Evolutionary conservation across 225 moss, liverwort and hornwort species (phyloP).

Genomic region (Anthoceros angustus): DNA sequence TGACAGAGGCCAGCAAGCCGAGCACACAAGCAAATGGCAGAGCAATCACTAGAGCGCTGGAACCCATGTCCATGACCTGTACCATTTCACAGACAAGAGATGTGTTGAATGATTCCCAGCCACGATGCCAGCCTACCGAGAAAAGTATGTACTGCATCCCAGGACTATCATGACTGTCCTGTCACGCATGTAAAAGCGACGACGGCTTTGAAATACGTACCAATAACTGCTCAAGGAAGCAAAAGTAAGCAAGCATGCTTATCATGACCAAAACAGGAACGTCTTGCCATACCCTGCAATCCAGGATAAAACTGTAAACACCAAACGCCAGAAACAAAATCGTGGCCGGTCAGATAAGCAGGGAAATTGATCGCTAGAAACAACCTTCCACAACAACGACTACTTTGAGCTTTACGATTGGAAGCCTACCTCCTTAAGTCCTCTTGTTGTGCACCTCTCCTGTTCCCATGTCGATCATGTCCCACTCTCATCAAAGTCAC

Average conservation of each 20-base stretch:
- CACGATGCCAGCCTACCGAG: background rate
- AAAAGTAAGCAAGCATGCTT: conserved; percentile 42
- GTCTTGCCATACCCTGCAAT: conserved; percentile 28
- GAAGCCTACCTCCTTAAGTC: background rate
- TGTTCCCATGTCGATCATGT: background rate
- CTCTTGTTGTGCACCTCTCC: background rate
- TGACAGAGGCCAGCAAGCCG: conserved; percentile 8
- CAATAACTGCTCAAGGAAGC: conserved; percentile 49
- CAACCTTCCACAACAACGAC: too few species aligned
- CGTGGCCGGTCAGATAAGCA: conserved; percentile 4
- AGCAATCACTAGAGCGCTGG: conserved; percentile 8
- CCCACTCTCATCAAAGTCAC: conserved; percentile 27
- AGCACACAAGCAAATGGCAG: conserved; percentile 12
- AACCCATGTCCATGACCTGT: conserved; percentile 11
- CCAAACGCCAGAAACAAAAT: conserved; percentile 7
- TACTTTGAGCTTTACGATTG: too few species aligned
- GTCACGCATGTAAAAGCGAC: too few species aligned
- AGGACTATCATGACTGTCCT: too few species aligned
- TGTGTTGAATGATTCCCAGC: background rate
- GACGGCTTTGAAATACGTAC: conserved; percentile 9
- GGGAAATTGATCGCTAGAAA: too few species aligned
- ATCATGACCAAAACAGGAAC: conserved; percentile 38
- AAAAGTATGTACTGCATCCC: background rate
- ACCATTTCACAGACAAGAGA: background rate
- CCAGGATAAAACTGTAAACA: background rate